Percentiles rank a stretch among this genome's conserved stretches.
phyloP scores from a whole-genome alignment of 2,329 filamentous ascomycete species.

The Bimuria novae-zelandiae region DNA sequence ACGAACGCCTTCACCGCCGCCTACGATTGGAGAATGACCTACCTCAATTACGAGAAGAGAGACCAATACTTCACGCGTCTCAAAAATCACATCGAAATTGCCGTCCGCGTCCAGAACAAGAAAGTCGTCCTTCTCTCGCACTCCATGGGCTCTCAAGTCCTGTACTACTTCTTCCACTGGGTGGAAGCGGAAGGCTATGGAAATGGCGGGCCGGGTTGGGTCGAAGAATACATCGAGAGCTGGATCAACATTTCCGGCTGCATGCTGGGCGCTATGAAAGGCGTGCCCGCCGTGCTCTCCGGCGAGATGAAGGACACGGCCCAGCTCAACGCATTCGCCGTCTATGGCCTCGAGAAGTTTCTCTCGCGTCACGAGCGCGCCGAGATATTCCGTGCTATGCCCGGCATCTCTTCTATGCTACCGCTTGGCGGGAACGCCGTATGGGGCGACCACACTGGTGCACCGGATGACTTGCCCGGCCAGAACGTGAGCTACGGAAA shows the following conservation, averaged over 20 bases:
- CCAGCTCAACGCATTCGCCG: conserved; percentile 92
- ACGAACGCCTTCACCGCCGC: conserved; percentile 69
- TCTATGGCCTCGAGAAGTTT: conserved; percentile 96
- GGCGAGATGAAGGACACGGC: conserved; percentile 99
- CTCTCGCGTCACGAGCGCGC: conserved; percentile 86
- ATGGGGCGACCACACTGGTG: conserved; percentile 89
- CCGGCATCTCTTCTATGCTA: conserved; percentile 93
- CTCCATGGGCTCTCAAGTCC: conserved; percentile 96
- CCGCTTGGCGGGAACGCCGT: conserved; percentile 90
- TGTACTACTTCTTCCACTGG: conserved; percentile 83
- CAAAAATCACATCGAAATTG: conserved; percentile 88
- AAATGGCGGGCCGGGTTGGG: conserved; percentile 82
- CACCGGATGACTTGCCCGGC: conserved; percentile 80
- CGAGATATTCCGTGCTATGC: conserved; percentile 96
- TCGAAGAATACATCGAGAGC: conserved; percentile 84
- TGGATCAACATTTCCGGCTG: conserved; percentile 99
- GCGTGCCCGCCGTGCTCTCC: conserved; percentile 84
- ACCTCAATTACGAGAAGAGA: conserved; percentile 82
- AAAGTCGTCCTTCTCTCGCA: conserved; percentile 90
- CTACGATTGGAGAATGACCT: conserved; percentile 93
- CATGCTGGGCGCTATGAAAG: conserved; percentile 95
- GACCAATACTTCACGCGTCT: conserved; percentile 94
- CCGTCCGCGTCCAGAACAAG: conserved; percentile 70
- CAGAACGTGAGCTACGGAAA: conserved; percentile 78
- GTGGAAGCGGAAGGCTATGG: conserved; percentile 80